Evolutionary conservation across 2,329 filamentous ascomycete species (phyloP), one percentile per base, ranked within the genome.

Genomic region (Botrytis fragariae): DNA sequence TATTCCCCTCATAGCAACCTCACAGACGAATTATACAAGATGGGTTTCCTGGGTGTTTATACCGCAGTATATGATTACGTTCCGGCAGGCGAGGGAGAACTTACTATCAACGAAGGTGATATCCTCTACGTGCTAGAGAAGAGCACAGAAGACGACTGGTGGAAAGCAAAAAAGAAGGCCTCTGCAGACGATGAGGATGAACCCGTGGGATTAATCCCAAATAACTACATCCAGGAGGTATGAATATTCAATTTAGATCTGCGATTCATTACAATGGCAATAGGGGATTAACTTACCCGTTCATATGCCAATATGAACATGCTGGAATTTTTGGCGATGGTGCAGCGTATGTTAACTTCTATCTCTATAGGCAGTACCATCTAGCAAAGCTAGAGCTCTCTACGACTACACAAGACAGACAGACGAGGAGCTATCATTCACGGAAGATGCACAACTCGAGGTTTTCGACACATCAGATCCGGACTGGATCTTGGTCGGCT

Each of bases 351-450:
- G 39, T 72, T 78, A 68, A 80, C 60, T 71, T 42, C n/a, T 63
- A 48, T 64, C 39, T 39, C 45, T 54, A 73, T 77, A 93, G 90
- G 91, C 91, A 74, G 84, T 87, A 79, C 88, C 92, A 37, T 83
- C 89, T 75, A 85, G 89, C 75, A 87, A 91, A 77, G 96, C 95
- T 68, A 94, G 92, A 82, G 93, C 96, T n/a, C 88, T 98, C n/a
- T 99, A 95, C 85, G 96, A 99, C 82, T 99, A 99, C 82, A 93
- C 93, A 69, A 90, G 95, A 79, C 96, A 99, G 84, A 99, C 96
- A 37, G 96, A 99, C 81, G 96, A 99, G 83, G 96, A 99, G 83
- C 87, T 99, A 16, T 98, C 95, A 37, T 98, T 99, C 81, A 89
- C 93, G 67, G 96, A 99, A 84, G 95, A 97, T 81, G 91, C 92